Evolutionary conservation across 495 filamentous ascomycete species (phyloP), one percentile per base, ranked within the genome.

Genomic region (Neurospora sublineolata): DNA sequence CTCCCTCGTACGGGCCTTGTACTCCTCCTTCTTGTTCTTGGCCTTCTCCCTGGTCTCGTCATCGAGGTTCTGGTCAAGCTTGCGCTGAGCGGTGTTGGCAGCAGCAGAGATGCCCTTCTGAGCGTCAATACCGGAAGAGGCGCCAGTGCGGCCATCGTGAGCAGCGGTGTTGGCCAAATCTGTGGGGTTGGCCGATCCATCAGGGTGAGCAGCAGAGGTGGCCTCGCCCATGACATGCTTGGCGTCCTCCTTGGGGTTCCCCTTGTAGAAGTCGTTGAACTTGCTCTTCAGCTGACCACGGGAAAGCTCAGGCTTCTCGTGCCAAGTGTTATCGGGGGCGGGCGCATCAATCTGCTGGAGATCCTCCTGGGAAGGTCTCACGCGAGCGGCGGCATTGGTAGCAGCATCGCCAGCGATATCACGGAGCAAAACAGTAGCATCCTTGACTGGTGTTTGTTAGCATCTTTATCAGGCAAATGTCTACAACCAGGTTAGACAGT

Each of bases 361-460:
- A 68, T 91, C 83, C 14, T 97, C 92, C 70, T 95, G 87, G 14
- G 86, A 86, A 2, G 95, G 95, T n/a, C 89, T 89, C 69, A 97
- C 86, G 64, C 83, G 86, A 76, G 83, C 86, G 68, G 95, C 93
- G n/a, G 92, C 89, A 75, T 94, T 96, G 52, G 84, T 85, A 5
- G 96, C 94, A 27, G 90, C 93, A 80, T 98, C 95, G 67, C 93
- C 92, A 52, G 91, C 94, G 74, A 98, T 93, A 76, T 97, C 94
- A 27, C 93, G 92, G 41, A 95, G 77, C 27, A 99, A 84, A 67
- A 93, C 83, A 39, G 86, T 88, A n/a, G 92, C 92, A 84, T 99
- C 95, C 69, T 86, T 93, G 72, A 99, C 93, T 95, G 73, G 83
- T 91, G 64, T 94, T 88, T 93, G 74, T 77, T 44, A 78, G 42